phyloP scores from a whole-genome alignment of 441 rosid genomes.

The Eruca vesicaria region DNA sequence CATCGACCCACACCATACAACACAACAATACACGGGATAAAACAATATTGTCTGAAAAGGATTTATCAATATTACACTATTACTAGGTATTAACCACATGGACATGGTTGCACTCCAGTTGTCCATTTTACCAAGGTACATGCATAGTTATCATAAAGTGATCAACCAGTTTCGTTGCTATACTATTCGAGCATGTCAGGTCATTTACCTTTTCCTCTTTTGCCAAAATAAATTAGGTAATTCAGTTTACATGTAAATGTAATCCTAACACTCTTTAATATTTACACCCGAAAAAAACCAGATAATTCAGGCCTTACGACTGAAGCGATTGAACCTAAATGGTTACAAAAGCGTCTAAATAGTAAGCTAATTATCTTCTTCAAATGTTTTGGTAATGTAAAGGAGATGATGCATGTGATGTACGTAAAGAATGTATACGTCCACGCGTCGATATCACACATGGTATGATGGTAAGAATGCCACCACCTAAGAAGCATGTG shows the following conservation, averaged over 20 bases:
- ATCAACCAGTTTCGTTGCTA: neutral
- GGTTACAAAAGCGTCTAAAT: neutral
- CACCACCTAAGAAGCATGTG: slow-evolving; percentile 35
- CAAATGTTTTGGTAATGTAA: slow-evolving; percentile 8
- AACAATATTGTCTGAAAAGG: no score
- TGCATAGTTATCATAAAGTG: neutral
- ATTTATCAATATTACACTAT: neutral
- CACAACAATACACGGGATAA: no score
- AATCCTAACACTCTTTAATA: neutral
- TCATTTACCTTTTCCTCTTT: neutral
- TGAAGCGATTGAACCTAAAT: neutral
- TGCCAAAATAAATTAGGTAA: neutral
- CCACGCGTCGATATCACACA: slow-evolving; percentile 26
- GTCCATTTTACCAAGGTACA: no score
- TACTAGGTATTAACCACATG: neutral
- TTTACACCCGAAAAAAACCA: neutral
- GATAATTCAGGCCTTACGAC: neutral
- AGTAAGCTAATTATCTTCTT: neutral
- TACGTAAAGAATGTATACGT: slow-evolving; percentile 17
- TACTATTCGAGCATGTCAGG: neutral
- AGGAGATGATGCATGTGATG: slow-evolving; percentile 29
- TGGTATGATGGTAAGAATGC: slow-evolving; percentile 32
- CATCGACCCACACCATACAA: neutral
- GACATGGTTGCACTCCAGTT: neutral
- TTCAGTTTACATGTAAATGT: neutral